phyloP scores from a whole-genome alignment of 2,329 filamentous ascomycete species.

The Epichloe scottii region DNA sequence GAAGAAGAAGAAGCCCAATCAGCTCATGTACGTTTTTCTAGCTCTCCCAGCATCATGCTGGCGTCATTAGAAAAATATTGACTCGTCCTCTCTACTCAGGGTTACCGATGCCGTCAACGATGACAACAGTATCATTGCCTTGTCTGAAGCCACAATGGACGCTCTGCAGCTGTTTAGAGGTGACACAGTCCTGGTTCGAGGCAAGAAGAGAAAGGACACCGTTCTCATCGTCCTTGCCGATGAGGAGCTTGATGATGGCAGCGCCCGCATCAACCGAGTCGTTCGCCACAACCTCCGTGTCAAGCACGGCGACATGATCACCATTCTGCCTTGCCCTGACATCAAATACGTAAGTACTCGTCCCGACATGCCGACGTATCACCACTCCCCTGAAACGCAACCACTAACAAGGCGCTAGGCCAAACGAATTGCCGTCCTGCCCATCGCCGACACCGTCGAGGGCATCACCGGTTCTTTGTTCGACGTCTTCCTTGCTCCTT shows the following conservation, averaged over 20 bases:
- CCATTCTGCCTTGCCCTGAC: constrained; percentile 92
- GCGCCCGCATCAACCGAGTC: constrained; percentile 93
- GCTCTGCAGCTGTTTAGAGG: constrained; percentile 95
- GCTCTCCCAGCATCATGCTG: not conserved
- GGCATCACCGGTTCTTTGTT: constrained; percentile 95
- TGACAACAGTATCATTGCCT: constrained; percentile 98
- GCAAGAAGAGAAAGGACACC: constrained; percentile 99
- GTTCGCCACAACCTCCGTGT: constrained; percentile 96
- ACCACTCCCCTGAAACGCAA: too few species aligned
- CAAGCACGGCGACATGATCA: constrained; percentile 97
- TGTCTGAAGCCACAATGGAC: constrained; percentile 99
- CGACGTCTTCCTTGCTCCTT: constrained; percentile 97
- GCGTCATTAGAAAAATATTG: not conserved
- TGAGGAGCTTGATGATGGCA: constrained; percentile 95
- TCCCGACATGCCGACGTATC: not conserved
- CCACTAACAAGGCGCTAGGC: constrained; percentile 43
- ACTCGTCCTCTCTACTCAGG: constrained; percentile 32
- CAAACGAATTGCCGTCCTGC: constrained; percentile 96
- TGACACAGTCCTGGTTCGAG: constrained; percentile 94
- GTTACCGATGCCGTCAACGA: constrained; percentile 98
- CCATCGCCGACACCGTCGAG: constrained; percentile 96
- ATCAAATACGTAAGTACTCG: constrained; percentile 88
- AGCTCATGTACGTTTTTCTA: constrained; percentile 63
- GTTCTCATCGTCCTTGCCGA: constrained; percentile 95
- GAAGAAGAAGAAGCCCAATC: constrained; percentile 99